Conservation (phyloP, 2,329 filamentous ascomycete genomes). For the Lithohypha guttulata region DNA sequence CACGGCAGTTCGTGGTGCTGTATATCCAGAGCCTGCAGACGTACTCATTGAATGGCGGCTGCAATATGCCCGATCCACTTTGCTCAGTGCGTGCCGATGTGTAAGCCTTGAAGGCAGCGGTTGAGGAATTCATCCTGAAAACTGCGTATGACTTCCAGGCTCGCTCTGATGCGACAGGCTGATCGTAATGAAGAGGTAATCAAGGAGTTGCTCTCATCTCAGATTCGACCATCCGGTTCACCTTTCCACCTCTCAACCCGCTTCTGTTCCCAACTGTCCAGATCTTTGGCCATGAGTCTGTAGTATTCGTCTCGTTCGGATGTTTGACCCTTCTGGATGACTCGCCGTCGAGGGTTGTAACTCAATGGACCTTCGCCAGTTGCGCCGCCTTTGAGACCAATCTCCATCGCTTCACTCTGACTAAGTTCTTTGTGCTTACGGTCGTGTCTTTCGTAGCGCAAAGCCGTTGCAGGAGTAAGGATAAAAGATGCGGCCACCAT, state of each 20-base stretch:
- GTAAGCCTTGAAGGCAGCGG: too few species aligned
- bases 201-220: too few species aligned
- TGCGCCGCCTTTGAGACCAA: constrained; percentile 63
- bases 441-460: constrained; percentile 89
- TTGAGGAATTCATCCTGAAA: too few species aligned
- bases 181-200: too few species aligned
- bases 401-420: constrained; percentile 73
- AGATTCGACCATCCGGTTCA: constrained; percentile 76
- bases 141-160: too few species aligned
- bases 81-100: too few species aligned
- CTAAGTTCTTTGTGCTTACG: constrained; percentile 76
- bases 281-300: constrained; percentile 71
- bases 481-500: constrained; percentile 91
- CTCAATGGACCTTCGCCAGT: constrained; percentile 62
- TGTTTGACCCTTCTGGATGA: constrained; percentile 16
- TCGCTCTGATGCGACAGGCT: too few species aligned
- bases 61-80: too few species aligned
- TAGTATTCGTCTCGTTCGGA: constrained; percentile 39
- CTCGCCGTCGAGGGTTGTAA: constrained; percentile 34
- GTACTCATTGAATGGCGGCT: too few species aligned
- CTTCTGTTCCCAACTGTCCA: constrained; percentile 96
- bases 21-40: too few species aligned
- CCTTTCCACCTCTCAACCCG: constrained; percentile 80
- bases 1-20: too few species aligned
- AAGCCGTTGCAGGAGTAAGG: constrained; percentile 82